phyloP scores from a whole-genome alignment of 805 yeast genomes.

The Cyberlindnera suaveolens region DNA sequence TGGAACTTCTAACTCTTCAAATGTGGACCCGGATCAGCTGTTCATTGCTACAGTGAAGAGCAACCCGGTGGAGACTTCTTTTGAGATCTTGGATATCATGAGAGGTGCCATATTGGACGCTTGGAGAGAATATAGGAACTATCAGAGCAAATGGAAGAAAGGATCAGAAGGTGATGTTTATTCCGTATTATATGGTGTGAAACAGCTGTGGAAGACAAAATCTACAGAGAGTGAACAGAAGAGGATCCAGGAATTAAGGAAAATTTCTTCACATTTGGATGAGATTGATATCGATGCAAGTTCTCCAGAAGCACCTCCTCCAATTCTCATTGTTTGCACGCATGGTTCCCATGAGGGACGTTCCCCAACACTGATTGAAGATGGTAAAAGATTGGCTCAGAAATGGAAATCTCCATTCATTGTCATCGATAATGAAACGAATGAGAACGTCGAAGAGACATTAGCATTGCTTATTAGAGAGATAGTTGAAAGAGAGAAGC shows the following conservation, averaged over 20 bases:
- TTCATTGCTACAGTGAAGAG: conserved; percentile 11
- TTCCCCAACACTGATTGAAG: conserved; percentile 51
- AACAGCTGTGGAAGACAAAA: conserved; percentile 47
- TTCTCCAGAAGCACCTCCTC: conserved; percentile 47
- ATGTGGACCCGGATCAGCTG: conserved; percentile 5
- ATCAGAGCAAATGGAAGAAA: conserved; percentile 48
- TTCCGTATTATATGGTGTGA: conserved; percentile 51
- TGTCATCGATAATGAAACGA: conserved; percentile 48
- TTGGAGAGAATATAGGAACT: conserved; percentile 61
- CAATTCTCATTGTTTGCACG: conserved; percentile 62
- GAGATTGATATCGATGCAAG: conserved; percentile 29
- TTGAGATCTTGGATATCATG: conserved; percentile 33
- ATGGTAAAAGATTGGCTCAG: conserved; percentile 51
- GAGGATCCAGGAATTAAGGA: conserved; percentile 26
- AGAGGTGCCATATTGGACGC: conserved; percentile 60
- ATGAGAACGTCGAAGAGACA: conserved; percentile 49
- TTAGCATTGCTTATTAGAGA: conserved; percentile 55
- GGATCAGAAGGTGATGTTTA: conserved; percentile 67
- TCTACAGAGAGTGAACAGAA: conserved; percentile 24
- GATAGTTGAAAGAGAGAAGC: conserved; percentile 40
- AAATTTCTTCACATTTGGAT: conserved; percentile 26
- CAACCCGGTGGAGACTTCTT: conserved; percentile 12
- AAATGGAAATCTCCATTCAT: conserved; percentile 64
- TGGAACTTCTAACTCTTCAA: conserved; percentile 4
- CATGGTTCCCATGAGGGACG: conserved; percentile 51